These are phyloP conservation scores for Moelleriella libera DNA, from an alignment of 2,329 filamentous ascomycete species.

Conservation along the genomic window DNA sequence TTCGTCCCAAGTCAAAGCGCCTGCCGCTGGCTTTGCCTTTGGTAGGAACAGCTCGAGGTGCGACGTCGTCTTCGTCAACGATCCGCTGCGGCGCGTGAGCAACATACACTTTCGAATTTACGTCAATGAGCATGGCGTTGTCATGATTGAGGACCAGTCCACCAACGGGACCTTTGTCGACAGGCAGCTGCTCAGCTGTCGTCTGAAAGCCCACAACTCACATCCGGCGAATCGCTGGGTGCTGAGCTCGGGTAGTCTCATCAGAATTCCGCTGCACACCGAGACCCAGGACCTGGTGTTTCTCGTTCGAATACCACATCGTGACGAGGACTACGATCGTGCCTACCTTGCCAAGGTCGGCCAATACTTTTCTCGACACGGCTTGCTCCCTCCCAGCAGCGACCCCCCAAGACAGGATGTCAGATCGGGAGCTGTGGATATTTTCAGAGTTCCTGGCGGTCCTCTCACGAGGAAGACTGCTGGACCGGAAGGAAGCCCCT, in stretches of 20 bases:
- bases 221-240: constrained; percentile 34
- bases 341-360: constrained; percentile 56
- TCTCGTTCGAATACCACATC: constrained; percentile 69
- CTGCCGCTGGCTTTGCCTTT: constrained; percentile 66
- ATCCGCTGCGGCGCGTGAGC: constrained; percentile 63
- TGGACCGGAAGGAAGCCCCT: constrained; percentile 1
- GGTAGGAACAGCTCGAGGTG: constrained; percentile 60
- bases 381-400: constrained; percentile 27
- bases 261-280: constrained; percentile 50
- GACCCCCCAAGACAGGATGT: constrained; percentile 19
- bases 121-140: constrained; percentile 67
- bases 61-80: constrained; percentile 56
- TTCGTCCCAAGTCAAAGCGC: constrained; percentile 57
- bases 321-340: constrained; percentile 49
- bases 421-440: constrained; percentile 26
- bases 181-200: constrained; percentile 42
- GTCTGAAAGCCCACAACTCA: constrained; percentile 17
- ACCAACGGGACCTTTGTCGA: constrained; percentile 95
- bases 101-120: constrained; percentile 95
- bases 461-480: constrained; percentile 3
- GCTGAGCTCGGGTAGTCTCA: constrained; percentile 57
- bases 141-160: constrained; percentile 88
- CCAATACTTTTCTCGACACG: constrained; percentile 42
- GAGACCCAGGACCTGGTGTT: constrained; percentile 54
- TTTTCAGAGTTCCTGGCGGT: constrained; percentile 15